These are phyloP conservation scores for Cryphonectria radicalis DNA, from an alignment of 2,329 filamentous ascomycete species.

Conservation along the genomic window DNA sequence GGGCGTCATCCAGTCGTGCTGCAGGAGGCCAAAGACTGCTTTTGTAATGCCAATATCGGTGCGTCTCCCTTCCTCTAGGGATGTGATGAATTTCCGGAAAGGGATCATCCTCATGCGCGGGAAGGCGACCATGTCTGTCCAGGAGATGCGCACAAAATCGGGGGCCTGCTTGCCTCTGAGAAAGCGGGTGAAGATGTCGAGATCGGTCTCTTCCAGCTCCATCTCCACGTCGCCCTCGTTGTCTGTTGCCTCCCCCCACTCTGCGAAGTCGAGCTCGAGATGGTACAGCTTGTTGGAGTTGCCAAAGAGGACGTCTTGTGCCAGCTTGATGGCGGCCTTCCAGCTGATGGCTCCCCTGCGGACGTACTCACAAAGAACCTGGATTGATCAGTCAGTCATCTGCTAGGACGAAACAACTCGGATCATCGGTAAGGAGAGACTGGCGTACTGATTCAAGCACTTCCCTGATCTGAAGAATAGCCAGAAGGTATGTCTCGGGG, in stretches of 20 bases:
- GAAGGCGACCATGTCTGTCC: slow-evolving; percentile 77
- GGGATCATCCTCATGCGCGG: slow-evolving; percentile 71
- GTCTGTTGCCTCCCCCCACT: slow-evolving; percentile 36
- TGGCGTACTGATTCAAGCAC: slow-evolving; percentile 65
- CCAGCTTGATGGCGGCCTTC: slow-evolving; percentile 65
- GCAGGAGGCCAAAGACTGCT: slow-evolving; percentile 68
- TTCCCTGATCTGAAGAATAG: slow-evolving; percentile 72
- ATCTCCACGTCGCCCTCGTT: slow-evolving; percentile 21
- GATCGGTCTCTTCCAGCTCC: slow-evolving; percentile 37
- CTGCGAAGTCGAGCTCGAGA: slow-evolving; percentile 53
- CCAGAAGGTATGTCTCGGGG: slow-evolving; percentile 77
- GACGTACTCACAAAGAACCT: slow-evolving; percentile 71
- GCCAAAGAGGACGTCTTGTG: slow-evolving; percentile 72
- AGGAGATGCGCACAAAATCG: slow-evolving; percentile 75
- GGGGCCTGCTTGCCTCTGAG: slow-evolving; percentile 53
- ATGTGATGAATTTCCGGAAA: slow-evolving; percentile 56
- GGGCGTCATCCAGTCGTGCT: slow-evolving; percentile 64
- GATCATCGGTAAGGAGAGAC: neutral
- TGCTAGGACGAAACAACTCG: neutral
- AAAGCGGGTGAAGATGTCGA: slow-evolving; percentile 46
- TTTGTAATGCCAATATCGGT: slow-evolving; percentile 63
- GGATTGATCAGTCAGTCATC: slow-evolving; percentile 20
- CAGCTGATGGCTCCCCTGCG: slow-evolving; percentile 64
- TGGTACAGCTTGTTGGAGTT: slow-evolving; percentile 79
- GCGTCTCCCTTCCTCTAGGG: slow-evolving; percentile 50